These are phyloP conservation scores for Eragrostis curvula DNA, from an alignment of 176 grass and related monocot species.

Conservation along the genomic window DNA sequence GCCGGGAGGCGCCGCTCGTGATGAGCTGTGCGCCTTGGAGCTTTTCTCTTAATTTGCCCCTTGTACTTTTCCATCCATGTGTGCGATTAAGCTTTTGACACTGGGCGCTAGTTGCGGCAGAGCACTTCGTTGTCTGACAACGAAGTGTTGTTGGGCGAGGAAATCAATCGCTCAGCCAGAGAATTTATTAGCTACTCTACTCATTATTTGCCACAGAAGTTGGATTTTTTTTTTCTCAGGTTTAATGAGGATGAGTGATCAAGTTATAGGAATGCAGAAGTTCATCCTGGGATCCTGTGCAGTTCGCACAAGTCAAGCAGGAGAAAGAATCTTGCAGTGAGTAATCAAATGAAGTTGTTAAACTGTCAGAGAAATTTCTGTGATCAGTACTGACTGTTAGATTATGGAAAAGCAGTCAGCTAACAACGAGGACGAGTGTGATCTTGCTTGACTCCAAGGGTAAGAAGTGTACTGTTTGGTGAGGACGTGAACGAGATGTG, in stretches of 20 bases:
- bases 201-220: neutral
- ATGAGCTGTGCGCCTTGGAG: neutral
- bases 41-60: conserved; percentile 2
- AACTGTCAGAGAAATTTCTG: neutral
- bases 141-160: neutral
- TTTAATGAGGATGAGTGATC: neutral
- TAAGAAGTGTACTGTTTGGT: neutral
- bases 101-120: neutral
- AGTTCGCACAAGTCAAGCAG: neutral
- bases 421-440: conserved; percentile 8
- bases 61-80: conserved; percentile 24
- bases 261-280: neutral
- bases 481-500: neutral
- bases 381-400: neutral
- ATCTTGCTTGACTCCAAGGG: conserved; percentile 32
- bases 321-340: neutral
- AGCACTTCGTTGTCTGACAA: neutral
- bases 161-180: neutral
- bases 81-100: conserved; percentile 14
- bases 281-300: neutral
- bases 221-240: neutral
- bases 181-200: neutral
- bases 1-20: conserved; percentile 9
- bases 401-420: neutral
- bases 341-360: conserved; percentile 10